These are phyloP conservation scores for Cephaloascus fragrans DNA, from an alignment of 805 yeast species.

Conservation along the genomic window DNA sequence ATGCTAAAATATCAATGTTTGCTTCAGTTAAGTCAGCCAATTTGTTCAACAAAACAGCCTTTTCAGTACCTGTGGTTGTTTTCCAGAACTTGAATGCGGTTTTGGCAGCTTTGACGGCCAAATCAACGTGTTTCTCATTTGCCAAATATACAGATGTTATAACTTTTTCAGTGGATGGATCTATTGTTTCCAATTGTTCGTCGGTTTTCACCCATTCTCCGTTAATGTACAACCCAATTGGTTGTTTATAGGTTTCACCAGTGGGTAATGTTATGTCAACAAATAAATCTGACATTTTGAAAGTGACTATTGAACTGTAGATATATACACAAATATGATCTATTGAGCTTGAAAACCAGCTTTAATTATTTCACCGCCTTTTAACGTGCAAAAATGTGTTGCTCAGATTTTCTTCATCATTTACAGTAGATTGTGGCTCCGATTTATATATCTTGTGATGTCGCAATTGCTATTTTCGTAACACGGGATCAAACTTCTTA, in stretches of 20 bases:
- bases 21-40: slow-evolving; percentile 43
- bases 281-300: slow-evolving; percentile 1
- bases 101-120: slow-evolving; percentile 41
- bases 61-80: slow-evolving; percentile 28
- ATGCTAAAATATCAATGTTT: slow-evolving; percentile 37
- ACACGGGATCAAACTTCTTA: too few relatives aligned
- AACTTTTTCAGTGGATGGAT: slow-evolving; percentile 41
- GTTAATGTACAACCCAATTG: slow-evolving; percentile 54
- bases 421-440: too few relatives aligned
- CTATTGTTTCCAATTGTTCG: slow-evolving; percentile 27
- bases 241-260: slow-evolving; percentile 41
- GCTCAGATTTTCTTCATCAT: too few relatives aligned
- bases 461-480: too few relatives aligned
- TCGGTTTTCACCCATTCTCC: slow-evolving; percentile 36
- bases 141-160: slow-evolving; percentile 40
- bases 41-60: slow-evolving; percentile 29
- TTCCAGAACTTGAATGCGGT: slow-evolving; percentile 38
- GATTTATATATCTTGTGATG: too few relatives aligned
- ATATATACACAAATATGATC: too few relatives aligned
- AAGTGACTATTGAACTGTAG: too few relatives aligned
- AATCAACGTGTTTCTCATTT: slow-evolving; percentile 34
- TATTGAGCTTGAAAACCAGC: too few relatives aligned
- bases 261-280: slow-evolving; percentile 35
- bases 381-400: too few relatives aligned
- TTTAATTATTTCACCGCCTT: too few relatives aligned